These are phyloP conservation scores for Colletotrichum tamarilloi DNA, from an alignment of 2,329 filamentous ascomycete species.

Conservation along the genomic window DNA sequence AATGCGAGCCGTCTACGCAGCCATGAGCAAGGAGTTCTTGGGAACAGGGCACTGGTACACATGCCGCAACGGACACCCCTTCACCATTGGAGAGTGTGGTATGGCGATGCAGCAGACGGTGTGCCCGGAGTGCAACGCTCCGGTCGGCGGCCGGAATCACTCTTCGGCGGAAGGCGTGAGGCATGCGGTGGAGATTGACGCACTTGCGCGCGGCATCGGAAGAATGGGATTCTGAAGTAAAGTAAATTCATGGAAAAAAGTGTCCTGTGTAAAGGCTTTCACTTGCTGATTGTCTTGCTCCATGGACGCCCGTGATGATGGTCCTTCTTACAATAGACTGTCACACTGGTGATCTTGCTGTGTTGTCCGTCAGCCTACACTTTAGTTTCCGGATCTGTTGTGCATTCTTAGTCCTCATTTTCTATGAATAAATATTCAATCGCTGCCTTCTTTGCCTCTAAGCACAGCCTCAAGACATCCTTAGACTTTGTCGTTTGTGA, in stretches of 20 bases:
- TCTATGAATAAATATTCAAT: too few relatives aligned
- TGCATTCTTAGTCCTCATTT: too few relatives aligned
- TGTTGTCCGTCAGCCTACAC: too few relatives aligned
- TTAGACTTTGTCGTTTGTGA: too few relatives aligned
- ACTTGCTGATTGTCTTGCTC: too few relatives aligned
- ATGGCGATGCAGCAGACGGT: conserved; percentile 70
- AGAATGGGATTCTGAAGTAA: background rate
- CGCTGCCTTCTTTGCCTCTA: too few relatives aligned
- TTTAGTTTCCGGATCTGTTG: too few relatives aligned
- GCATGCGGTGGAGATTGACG: conserved; percentile 61
- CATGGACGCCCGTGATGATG: too few relatives aligned
- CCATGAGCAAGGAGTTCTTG: conserved; percentile 62
- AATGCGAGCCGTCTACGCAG: conserved; percentile 58
- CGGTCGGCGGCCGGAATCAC: conserved; percentile 67
- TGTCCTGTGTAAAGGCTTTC: too few relatives aligned
- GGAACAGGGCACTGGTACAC: conserved; percentile 72
- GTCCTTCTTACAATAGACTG: too few relatives aligned
- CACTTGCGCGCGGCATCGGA: conserved; percentile 29
- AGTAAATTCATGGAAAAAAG: background rate
- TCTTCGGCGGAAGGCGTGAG: conserved; percentile 61
- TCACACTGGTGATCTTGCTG: too few relatives aligned
- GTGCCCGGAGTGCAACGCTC: conserved; percentile 71
- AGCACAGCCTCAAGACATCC: too few relatives aligned
- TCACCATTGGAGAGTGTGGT: conserved; percentile 74
- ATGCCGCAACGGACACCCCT: conserved; percentile 67